Base-by-base conservation (phyloP, 176 grass and related monocot genomes). In the Ananas comosus region DNA sequence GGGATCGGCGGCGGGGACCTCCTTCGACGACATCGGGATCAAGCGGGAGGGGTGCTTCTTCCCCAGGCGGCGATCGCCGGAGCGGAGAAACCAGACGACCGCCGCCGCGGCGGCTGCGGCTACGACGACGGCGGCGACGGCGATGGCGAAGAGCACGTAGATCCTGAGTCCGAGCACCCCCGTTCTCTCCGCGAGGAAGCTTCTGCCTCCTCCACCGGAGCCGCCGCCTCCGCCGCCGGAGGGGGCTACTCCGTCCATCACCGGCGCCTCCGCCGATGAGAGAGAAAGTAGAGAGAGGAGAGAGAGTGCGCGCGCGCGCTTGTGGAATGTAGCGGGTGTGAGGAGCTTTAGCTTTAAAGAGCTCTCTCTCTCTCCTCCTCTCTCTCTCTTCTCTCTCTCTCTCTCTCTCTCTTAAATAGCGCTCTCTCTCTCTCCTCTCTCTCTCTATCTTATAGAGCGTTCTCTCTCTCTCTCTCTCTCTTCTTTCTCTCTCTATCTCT, bases 21-120 rank as follows among this genome's bases (percentile, higher is more conserved):
- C 56, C 56, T 61, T 61, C 56, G n/a, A 61, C 9, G 56, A 61
- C 7, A 61, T 61, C 13, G 56, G 80, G 57, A 87, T 84, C 42
- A 78, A 76, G 19, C 73, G 76, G 11, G 86, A 79, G 59, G 79
- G 74, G 73, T 86, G 76, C 66, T 90, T 83, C 7, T 77, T 56
- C n/a, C 18, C 23, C 12, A 83, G 64, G 4, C 70, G 69, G 27
- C 82, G 74, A 50, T 69, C 17, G 18, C 54, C 21, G 2, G 76
- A 76, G 12, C 73, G 69, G 68, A 79, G 64, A 68, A 84, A 51
- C 67, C 88, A 51, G 63, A 92, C 28, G 47, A 92, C 50, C 6
- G 71, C 66, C 29, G 76, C 63, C 24, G 81, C 13, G 0, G 67
- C 70, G 8, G 72, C 77, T 1, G 79, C 70, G 18, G 19, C 71